Evolutionary conservation across 2,329 filamentous ascomycete genomes (phyloP), one percentile per base, ranked within the genome.

Genomic region (Didymella pomorum): DNA sequence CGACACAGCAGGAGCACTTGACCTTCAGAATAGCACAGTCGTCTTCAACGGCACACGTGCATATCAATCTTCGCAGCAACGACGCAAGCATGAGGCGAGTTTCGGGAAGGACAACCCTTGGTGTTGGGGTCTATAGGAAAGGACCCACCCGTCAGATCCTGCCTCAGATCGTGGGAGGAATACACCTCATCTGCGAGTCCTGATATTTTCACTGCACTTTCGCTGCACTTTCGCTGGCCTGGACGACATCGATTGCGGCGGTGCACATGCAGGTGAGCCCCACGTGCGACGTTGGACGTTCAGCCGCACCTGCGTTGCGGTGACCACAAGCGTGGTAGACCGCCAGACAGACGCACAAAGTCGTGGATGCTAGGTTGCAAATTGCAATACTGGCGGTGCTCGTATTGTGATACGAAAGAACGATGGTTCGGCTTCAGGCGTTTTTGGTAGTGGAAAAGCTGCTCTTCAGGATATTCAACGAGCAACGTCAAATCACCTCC

Each of bases 221-320:
- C 14, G n/a, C 26, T 52, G 39, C 43, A 16, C 42, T 42, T 43
- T 31, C 14, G n/a, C 26, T 52, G 39, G 35, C 12, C 42, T 42
- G 37, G 48, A 35, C 35, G 33, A 33, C 25, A 46, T 46, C 41
- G 26, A 46, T n/a, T 43, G 55, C 35, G 49, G 55, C 49, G 43
- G 44, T 52, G 55, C 49, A 20, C 29, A 48, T 44, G 55, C 49
- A 20, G 23, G 44, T 44, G 49, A 37, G 37, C 23, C 26, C 49
- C 55, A 52, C 55, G 44, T 52, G 55, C 49, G 12, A 58, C 55
- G 55, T 58, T 43, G 26, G 43, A 58, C 55, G 35, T 48, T 58
- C 55, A 58, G 55, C 48, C 55, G 55, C 55, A 52, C 49, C 49
- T 58, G 49, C 49, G 47, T 41, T 46, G 37, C 35, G 48, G 35